Conservation (phyloP, 2,329 filamentous ascomycete genomes). For the Pseudopithomyces maydicus region DNA sequence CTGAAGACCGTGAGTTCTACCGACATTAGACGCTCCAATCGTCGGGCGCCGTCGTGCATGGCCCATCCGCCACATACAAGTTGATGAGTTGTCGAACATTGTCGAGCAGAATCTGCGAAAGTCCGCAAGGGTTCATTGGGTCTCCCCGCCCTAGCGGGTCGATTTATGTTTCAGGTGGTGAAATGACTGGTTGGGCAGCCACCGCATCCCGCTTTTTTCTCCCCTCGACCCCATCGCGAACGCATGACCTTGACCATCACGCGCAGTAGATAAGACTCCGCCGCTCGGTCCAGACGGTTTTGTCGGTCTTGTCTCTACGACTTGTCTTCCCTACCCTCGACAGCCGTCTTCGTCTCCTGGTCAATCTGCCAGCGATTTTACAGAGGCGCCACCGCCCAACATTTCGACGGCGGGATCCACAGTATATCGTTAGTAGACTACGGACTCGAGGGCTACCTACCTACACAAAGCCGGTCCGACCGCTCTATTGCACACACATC, state of each 20-base stretch:
- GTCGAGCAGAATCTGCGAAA: conserved; percentile 37
- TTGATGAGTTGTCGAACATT: conserved; percentile 48
- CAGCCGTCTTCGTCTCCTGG: conserved; percentile 9
- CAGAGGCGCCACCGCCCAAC: conserved; percentile 32
- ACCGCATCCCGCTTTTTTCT: conserved; percentile 43
- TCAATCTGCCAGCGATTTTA: conserved; percentile 12
- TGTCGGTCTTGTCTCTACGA: conserved; percentile 5
- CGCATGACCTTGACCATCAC: conserved; percentile 39
- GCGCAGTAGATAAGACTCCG: conserved; percentile 34
- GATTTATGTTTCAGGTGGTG: conserved; percentile 42
- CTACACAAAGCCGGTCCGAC: conserved; percentile 15
- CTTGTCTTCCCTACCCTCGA: conserved; percentile 14
- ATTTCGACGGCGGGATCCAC: conserved; percentile 9
- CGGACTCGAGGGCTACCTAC: conserved; percentile 18
- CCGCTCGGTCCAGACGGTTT: conserved; percentile 1
- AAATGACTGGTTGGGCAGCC: conserved; percentile 39
- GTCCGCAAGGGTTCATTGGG: conserved; percentile 33
- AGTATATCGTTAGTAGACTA: conserved; percentile 13
- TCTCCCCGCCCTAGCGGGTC: conserved; percentile 34
- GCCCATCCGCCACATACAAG: conserved; percentile 35
- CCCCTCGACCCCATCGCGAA: conserved; percentile 18
- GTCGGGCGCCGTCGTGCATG: conserved; percentile 23
- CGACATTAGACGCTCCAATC: conserved; percentile 24
- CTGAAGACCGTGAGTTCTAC: conserved; percentile 1
- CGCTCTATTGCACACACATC: conserved; percentile 14